Conservation (phyloP, 495 filamentous ascomycete species). For the Talaromyces thailandensis region DNA sequence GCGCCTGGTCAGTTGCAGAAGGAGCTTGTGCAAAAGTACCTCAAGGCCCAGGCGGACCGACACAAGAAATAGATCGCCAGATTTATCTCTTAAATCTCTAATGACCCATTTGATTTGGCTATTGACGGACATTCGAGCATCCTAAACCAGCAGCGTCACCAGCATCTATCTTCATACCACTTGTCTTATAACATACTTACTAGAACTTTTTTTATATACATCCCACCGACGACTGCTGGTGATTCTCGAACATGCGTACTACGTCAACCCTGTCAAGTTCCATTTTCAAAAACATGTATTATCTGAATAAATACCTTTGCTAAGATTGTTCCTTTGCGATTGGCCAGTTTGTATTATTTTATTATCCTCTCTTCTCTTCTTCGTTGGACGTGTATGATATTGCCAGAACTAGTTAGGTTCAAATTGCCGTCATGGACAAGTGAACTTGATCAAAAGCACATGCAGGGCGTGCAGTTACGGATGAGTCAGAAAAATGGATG, state of each 20-base stretch:
- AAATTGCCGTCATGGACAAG: not conserved
- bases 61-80: slow-evolving; percentile 47
- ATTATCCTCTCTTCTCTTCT: not conserved
- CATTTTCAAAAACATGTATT: not conserved
- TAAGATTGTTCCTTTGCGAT: not conserved
- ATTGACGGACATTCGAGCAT: slow-evolving; percentile 7
- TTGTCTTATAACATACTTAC: not conserved
- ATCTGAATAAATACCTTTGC: not conserved
- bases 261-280: not conserved
- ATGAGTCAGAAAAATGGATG: not conserved
- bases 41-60: slow-evolving; percentile 74
- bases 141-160: slow-evolving; percentile 5
- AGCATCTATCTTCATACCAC: slow-evolving; percentile 13
- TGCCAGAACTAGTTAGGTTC: not conserved
- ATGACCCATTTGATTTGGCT: not conserved
- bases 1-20: slow-evolving; percentile 87
- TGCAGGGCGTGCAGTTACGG: not conserved
- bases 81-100: not conserved
- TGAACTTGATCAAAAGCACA: not conserved
- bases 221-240: not conserved
- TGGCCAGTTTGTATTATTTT: not conserved
- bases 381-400: not conserved
- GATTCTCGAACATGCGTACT: not conserved
- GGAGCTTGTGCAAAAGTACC: slow-evolving; percentile 79
- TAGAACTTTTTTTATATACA: not conserved